phyloP scores from a whole-genome alignment of 2,329 filamentous ascomycete genomes.

The Ophiostoma tasmaniense region DNA sequence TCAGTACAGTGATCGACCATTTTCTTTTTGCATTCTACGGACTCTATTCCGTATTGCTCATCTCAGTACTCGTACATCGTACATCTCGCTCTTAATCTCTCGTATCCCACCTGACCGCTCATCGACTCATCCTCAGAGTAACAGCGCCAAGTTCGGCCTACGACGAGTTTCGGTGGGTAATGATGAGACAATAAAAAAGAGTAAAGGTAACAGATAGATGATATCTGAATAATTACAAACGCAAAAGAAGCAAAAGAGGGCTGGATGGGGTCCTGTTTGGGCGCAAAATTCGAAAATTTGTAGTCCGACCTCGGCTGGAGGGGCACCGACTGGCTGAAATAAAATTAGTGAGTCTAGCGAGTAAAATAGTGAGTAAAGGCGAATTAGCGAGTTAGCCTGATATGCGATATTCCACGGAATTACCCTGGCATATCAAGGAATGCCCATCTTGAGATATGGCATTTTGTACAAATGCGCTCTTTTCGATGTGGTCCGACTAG shows the following conservation, averaged over 20 bases:
- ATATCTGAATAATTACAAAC: not conserved
- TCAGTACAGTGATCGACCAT: not conserved
- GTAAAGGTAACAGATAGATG: not conserved
- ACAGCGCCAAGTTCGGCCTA: not conserved
- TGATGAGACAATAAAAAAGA: not conserved
- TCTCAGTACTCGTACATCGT: not conserved
- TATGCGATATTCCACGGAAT: not conserved
- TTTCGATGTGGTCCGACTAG: not conserved
- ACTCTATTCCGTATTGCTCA: not conserved
- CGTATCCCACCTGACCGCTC: not conserved
- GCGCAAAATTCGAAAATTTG: not conserved
- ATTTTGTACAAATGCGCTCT: not conserved
- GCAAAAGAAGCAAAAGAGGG: not conserved
- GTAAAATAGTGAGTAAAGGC: not conserved
- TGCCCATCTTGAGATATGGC: not conserved
- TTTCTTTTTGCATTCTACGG: not conserved
- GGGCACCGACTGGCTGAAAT: not conserved
- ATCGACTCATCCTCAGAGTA: not conserved
- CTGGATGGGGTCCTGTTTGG: not conserved
- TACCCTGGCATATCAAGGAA: not conserved
- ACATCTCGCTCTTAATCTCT: not conserved
- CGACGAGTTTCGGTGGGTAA: not conserved
- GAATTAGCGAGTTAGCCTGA: not conserved
- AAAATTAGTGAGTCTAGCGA: not conserved
- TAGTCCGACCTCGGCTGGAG: constrained; percentile 3